phyloP scores from a whole-genome alignment of 1,139 yeast genomes.

The Ogataea hybrid region DNA sequence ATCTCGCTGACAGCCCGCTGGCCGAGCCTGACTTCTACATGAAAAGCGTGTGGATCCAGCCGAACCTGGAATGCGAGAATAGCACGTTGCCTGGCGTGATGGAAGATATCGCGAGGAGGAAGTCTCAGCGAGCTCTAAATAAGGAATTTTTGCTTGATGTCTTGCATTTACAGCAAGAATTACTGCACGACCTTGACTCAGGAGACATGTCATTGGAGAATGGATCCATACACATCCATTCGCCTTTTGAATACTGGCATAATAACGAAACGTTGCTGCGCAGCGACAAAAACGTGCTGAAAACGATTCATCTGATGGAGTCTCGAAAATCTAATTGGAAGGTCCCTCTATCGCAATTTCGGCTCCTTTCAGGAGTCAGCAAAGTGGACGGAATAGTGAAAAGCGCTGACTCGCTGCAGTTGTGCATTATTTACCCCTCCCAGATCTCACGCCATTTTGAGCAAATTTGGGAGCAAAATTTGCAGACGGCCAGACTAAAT shows the following conservation, averaged over 20 bases:
- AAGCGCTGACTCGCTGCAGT: constrained; percentile 42
- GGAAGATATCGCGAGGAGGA: constrained; percentile 6
- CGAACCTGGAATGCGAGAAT: constrained; percentile 9
- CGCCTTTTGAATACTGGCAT: constrained; percentile 40
- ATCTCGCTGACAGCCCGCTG: constrained; percentile 5
- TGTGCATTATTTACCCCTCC: constrained; percentile 33
- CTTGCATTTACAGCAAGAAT: constrained; percentile 31
- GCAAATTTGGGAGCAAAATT: constrained; percentile 30
- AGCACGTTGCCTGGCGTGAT: constrained; percentile 22
- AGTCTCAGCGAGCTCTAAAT: constrained; percentile 29
- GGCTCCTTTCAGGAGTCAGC: constrained; percentile 41
- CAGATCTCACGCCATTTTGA: constrained; percentile 8
- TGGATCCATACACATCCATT: constrained; percentile 29
- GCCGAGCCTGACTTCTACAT: constrained; percentile 25
- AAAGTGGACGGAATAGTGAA: constrained; percentile 50
- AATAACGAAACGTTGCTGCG: constrained; percentile 28
- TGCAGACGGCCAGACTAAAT: constrained; percentile 14
- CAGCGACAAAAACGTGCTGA: constrained; percentile 33
- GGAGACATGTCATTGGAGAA: background rate
- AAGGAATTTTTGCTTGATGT: constrained; percentile 34
- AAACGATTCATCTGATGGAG: constrained; percentile 35
- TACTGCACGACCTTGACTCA: constrained; percentile 23
- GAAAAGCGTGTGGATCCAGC: constrained; percentile 36
- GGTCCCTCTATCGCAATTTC: constrained; percentile 23
- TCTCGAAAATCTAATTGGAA: constrained; percentile 22